Percentiles rank a stretch among this genome's conserved stretches.
Evolutionary conservation across 352 stramenopile genomes (phyloP).

Genomic region (Phytophthora aleatoria): DNA sequence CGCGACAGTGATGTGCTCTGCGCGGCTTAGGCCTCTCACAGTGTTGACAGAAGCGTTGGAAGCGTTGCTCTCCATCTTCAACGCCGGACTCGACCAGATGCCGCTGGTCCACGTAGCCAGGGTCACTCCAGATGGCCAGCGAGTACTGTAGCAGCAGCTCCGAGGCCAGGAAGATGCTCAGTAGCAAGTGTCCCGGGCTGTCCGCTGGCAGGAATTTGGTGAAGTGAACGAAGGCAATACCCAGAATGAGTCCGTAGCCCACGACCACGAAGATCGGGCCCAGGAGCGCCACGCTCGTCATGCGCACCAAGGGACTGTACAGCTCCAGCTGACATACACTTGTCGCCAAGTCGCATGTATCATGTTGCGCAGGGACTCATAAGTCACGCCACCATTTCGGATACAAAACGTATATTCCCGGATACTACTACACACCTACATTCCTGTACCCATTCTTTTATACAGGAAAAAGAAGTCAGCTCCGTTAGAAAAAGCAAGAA

Average conservation of each 20-base stretch:
- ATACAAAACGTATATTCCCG: constrained; percentile 5
- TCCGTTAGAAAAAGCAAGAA: neutral
- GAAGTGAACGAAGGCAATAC: constrained; percentile 41
- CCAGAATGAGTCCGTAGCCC: constrained; percentile 40
- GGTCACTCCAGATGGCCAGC: constrained; percentile 46
- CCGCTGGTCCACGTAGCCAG: constrained; percentile 33
- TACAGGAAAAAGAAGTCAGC: constrained; percentile 14
- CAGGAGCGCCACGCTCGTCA: constrained; percentile 5
- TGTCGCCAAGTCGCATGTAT: constrained; percentile 28
- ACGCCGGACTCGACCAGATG: constrained; percentile 13
- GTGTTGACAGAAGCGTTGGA: constrained; percentile 22
- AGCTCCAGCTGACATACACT: constrained; percentile 13
- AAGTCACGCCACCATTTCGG: constrained; percentile 10
- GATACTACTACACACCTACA: constrained; percentile 4
- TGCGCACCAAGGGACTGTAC: neutral
- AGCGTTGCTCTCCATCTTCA: neutral
- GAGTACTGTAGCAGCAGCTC: constrained; percentile 52
- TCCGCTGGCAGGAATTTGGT: constrained; percentile 29
- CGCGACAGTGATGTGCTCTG: constrained; percentile 65
- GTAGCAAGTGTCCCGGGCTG: constrained; percentile 8
- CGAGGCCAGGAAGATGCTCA: constrained; percentile 38
- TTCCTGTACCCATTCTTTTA: constrained; percentile 3
- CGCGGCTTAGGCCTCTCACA: constrained; percentile 34
- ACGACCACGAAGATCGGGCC: constrained; percentile 34
- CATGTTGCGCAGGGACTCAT: constrained; percentile 16